These are phyloP conservation scores for Eleusine indica DNA, from an alignment of 176 grass and related monocot genomes.

Conservation along the genomic window DNA sequence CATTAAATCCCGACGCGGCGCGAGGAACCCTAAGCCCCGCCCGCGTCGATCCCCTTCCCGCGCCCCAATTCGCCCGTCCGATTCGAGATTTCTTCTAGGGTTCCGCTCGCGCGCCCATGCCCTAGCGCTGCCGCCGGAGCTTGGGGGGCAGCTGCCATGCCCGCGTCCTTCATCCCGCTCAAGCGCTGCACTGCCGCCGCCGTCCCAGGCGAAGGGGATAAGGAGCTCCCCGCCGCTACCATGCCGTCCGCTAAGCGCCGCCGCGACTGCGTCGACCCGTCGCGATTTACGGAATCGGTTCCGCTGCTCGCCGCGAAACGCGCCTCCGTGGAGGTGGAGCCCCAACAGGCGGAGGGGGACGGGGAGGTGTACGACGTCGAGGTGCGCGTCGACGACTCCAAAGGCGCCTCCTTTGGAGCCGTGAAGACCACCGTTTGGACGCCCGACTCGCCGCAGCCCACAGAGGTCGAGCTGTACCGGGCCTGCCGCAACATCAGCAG, in stretches of 20 bases:
- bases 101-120: constrained; percentile 18
- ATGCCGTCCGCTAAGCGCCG: constrained; percentile 49
- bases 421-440: constrained; percentile 34
- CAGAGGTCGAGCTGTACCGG: constrained; percentile 42
- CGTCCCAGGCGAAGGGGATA: constrained; percentile 26
- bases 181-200: constrained; percentile 60
- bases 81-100: constrained; percentile 14
- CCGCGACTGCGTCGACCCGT: constrained; percentile 57
- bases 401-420: constrained; percentile 41
- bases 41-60: background rate
- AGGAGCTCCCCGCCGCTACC: background rate
- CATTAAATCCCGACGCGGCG: constrained; percentile 33
- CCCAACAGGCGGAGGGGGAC: background rate
- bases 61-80: constrained; percentile 14
- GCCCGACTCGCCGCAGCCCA: background rate
- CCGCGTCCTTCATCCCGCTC: constrained; percentile 56
- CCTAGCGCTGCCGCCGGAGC: constrained; percentile 29
- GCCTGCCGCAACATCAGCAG: constrained; percentile 49
- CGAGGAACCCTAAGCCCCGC: constrained; percentile 38
- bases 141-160: constrained; percentile 36
- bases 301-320: constrained; percentile 28
- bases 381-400: constrained; percentile 15
- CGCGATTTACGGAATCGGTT: constrained; percentile 57
- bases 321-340: background rate
- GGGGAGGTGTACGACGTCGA: constrained; percentile 45